These are phyloP conservation scores for Radiomyces spectabilis DNA, from an alignment of 192 early-diverging fungal species.

Conservation along the genomic window DNA sequence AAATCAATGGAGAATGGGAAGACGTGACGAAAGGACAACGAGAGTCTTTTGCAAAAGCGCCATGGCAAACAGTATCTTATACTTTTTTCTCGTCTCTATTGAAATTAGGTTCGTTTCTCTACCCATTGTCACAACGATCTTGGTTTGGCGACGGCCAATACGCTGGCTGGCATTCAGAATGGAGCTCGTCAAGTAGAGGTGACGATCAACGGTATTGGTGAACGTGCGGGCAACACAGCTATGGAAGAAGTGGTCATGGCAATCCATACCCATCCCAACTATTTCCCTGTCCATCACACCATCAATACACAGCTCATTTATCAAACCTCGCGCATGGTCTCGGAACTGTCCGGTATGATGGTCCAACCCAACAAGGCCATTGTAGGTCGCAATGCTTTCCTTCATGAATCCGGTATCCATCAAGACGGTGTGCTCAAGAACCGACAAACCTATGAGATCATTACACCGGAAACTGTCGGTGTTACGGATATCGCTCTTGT, in stretches of 20 bases:
- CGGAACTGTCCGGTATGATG: slow-evolving; percentile 85
- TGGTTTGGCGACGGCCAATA: slow-evolving; percentile 94
- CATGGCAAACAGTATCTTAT: too few relatives aligned
- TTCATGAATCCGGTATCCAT: slow-evolving; percentile 97
- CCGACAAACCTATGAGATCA: slow-evolving; percentile 95
- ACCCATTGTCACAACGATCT: slow-evolving; percentile 99
- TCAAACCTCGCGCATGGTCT: slow-evolving; percentile 84
- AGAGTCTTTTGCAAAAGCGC: too few relatives aligned
- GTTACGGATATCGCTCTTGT: slow-evolving; percentile 79
- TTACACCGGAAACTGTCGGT: slow-evolving; percentile 87
- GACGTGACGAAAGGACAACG: too few relatives aligned
- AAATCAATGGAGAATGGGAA: too few relatives aligned
- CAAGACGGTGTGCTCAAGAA: slow-evolving; percentile 98
- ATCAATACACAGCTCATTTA: slow-evolving; percentile 87
- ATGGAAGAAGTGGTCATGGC: slow-evolving; percentile 96
- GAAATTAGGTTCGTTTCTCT: slow-evolving; percentile 64
- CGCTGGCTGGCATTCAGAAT: slow-evolving; percentile 80
- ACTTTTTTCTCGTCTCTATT: neutral
- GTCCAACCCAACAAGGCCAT: slow-evolving; percentile 98
- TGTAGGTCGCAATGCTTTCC: slow-evolving; percentile 93
- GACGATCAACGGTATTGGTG: slow-evolving; percentile 97
- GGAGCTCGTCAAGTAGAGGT: slow-evolving; percentile 96
- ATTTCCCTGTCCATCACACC: slow-evolving; percentile 84
- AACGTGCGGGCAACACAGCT: slow-evolving; percentile 96
- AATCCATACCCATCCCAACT: slow-evolving; percentile 84